phyloP scores from a whole-genome alignment of 2,329 filamentous ascomycete genomes.

The Botryotinia narcissicola region DNA sequence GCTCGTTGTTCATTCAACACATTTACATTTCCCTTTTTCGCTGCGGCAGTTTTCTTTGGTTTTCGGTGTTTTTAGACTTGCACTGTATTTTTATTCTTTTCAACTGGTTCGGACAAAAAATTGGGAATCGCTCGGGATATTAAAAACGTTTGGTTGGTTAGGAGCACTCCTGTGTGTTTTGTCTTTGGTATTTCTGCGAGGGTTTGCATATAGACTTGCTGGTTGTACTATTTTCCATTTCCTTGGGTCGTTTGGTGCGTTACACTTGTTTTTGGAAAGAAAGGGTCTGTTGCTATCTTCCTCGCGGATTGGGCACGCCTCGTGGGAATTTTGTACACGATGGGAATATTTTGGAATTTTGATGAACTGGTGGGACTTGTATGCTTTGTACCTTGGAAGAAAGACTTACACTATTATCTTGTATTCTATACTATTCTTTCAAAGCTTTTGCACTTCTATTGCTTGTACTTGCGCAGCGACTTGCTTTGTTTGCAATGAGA shows the following conservation, averaged over 20 bases:
- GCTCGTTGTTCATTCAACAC: constrained; percentile 22
- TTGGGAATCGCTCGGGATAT: constrained; percentile 21
- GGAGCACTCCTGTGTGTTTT: constrained; percentile 14
- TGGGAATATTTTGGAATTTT: constrained; percentile 17
- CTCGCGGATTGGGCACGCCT: constrained; percentile 22
- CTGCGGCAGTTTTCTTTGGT: constrained; percentile 13
- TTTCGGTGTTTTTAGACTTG: constrained; percentile 24
- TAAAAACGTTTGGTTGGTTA: constrained; percentile 19
- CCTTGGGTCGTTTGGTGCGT: constrained; percentile 15
- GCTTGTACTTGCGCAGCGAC: constrained; percentile 19
- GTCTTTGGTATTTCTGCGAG: constrained; percentile 16
- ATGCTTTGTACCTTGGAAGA: constrained; percentile 20
- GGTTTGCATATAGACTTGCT: constrained; percentile 23
- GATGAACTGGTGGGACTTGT: constrained; percentile 22
- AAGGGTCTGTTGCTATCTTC: constrained; percentile 20
- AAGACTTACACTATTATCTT: constrained; percentile 20
- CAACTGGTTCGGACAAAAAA: constrained; percentile 21
- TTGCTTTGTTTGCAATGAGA: constrained; percentile 14
- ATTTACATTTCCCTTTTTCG: constrained; percentile 18
- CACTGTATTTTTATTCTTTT: constrained; percentile 22
- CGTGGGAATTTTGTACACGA: constrained; percentile 20
- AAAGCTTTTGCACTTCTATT: constrained; percentile 12
- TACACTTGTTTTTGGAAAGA: constrained; percentile 18
- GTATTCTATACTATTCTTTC: constrained; percentile 20
- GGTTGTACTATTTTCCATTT: constrained; percentile 19